Percentiles rank a stretch among this genome's conserved stretches.
Conservation (phyloP, 257 asterid genomes). For the Scutellaria minor region DNA sequence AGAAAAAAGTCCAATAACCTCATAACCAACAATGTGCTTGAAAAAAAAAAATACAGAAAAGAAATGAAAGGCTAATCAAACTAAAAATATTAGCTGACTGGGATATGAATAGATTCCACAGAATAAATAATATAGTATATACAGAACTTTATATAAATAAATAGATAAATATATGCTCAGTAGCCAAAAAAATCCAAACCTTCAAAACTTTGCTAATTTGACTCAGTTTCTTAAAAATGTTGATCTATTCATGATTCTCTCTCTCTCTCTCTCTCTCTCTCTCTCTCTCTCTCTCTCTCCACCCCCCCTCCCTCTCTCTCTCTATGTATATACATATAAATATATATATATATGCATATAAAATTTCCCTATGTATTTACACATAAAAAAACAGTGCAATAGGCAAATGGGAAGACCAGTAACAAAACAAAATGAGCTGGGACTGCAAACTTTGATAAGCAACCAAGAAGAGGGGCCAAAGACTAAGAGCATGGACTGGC, state of each 20-base stretch:
- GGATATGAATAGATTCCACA: slow-evolving; percentile 9
- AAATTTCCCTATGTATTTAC: not conserved
- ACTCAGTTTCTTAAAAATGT: too few relatives aligned
- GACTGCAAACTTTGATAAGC: slow-evolving; percentile 1
- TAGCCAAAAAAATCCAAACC: too few relatives aligned
- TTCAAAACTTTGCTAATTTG: too few relatives aligned
- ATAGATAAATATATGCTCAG: too few relatives aligned
- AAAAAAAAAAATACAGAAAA: not conserved
- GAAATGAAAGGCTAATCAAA: not conserved
- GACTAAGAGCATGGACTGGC: slow-evolving; percentile 19
- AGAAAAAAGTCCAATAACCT: slow-evolving; percentile 8
- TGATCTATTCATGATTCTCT: too few relatives aligned
- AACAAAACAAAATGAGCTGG: slow-evolving; percentile 5
- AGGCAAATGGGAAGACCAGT: not conserved
- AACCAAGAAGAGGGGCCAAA: slow-evolving; percentile 10
- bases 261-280: too few relatives aligned
- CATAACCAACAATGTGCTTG: not conserved
- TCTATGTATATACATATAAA: too few relatives aligned
- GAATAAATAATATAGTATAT: too few relatives aligned
- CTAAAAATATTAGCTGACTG: not conserved
- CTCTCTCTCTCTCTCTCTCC: too few relatives aligned
- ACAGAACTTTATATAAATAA: too few relatives aligned
- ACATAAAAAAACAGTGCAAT: slow-evolving; percentile 24
- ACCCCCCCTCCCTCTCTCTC: too few relatives aligned
- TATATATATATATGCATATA: not conserved